Percentiles rank a stretch among this genome's conserved stretches.
phyloP scores from a whole-genome alignment of 1,139 yeast genomes.

The Candida albicans region DNA sequence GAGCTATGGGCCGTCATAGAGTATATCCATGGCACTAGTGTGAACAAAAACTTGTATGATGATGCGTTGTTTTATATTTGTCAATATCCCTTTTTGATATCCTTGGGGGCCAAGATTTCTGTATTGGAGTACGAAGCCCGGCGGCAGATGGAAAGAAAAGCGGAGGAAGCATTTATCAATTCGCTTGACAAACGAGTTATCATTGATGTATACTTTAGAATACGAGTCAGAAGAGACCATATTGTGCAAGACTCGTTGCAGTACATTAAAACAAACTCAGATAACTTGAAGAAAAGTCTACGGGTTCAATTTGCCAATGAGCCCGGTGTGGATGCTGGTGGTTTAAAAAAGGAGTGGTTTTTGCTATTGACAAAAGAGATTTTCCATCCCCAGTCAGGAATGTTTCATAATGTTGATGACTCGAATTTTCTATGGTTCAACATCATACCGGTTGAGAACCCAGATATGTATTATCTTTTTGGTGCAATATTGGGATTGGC shows the following conservation, averaged over 20 bases:
- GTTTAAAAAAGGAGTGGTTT: conserved; percentile 92
- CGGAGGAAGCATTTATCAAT: conserved; percentile 84
- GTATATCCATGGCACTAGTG: conserved; percentile 43
- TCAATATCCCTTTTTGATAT: conserved; percentile 77
- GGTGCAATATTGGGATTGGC: conserved; percentile 91
- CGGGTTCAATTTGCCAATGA: conserved; percentile 80
- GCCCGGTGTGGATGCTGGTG: conserved; percentile 95
- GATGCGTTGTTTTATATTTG: conserved; percentile 58
- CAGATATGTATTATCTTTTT: conserved; percentile 66
- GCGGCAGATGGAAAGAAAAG: conserved; percentile 80
- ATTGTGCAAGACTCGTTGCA: conserved; percentile 75
- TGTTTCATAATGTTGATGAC: conserved; percentile 63
- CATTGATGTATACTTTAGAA: conserved; percentile 65
- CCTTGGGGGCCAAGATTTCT: conserved; percentile 79
- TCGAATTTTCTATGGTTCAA: conserved; percentile 79
- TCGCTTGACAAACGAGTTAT: conserved; percentile 64
- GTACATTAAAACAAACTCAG: conserved; percentile 57
- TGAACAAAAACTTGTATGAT: conserved; percentile 23
- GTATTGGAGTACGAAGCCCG: conserved; percentile 82
- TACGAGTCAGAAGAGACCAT: conserved; percentile 65
- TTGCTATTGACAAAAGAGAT: conserved; percentile 65
- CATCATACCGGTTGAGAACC: conserved; percentile 42
- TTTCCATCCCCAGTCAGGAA: conserved; percentile 64
- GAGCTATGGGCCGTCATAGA: conserved; percentile 44
- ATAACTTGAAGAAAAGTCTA: conserved; percentile 71